Percentiles rank a stretch among this genome's conserved stretches.
Conservation (phyloP, 2,329 filamentous ascomycete genomes). For the Plectosphaerella plurivora region DNA sequence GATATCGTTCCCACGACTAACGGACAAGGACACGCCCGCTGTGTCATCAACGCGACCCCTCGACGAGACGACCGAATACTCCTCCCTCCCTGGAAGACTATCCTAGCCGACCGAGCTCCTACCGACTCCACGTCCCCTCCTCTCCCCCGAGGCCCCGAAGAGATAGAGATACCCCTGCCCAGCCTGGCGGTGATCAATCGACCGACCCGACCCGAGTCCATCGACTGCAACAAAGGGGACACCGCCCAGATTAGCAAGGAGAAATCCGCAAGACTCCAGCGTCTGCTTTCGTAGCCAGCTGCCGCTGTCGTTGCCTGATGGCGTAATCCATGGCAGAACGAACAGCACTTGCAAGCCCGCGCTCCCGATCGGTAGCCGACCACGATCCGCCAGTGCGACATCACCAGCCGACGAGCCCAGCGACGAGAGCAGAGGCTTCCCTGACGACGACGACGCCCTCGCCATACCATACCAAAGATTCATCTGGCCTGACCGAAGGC, state of each 20-base stretch:
- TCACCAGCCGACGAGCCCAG: constrained; percentile 27
- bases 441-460: neutral
- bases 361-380: constrained; percentile 49
- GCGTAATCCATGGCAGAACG: constrained; percentile 67
- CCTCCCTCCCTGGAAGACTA: no score
- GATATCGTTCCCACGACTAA: neutral
- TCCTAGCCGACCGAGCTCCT: no score
- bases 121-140: no score
- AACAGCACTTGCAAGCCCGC: constrained; percentile 44
- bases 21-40: no score
- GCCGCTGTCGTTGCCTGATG: constrained; percentile 43
- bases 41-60: no score
- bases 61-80: no score
- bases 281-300: neutral
- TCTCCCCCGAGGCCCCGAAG: no score
- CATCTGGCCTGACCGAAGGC: neutral
- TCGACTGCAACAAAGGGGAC: neutral
- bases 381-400: constrained; percentile 48
- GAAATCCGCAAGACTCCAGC: neutral
- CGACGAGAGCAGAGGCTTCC: neutral
- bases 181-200: neutral
- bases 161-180: no score
- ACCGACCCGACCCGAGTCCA: neutral
- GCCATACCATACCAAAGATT: neutral
- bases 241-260: neutral